Evolutionary conservation across 140 eudicot genomes (phyloP), one percentile per base, ranked within the genome.

Genomic region (Bidens hawaiensis): DNA sequence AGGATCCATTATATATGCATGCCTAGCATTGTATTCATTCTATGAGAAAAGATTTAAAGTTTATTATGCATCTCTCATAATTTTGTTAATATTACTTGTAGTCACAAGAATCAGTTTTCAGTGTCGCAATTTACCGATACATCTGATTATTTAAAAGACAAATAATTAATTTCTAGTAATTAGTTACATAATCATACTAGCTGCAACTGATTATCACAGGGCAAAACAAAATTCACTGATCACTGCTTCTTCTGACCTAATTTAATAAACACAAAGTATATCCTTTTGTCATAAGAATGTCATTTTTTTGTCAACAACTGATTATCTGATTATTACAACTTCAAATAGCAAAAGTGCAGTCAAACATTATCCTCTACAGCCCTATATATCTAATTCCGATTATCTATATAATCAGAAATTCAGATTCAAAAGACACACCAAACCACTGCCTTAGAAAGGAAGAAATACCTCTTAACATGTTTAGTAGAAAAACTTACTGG

Each of bases 401-500:
- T n/a, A n/a, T n/a, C n/a, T n/a, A n/a, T n/a, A n/a, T n/a, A n/a
- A n/a, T n/a, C n/a, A n/a, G n/a, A n/a, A n/a, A n/a, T n/a, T n/a
- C n/a, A n/a, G n/a, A 10, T 40, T 12, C n/a, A n/a, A n/a, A n/a
- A n/a, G n/a, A n/a, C n/a, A n/a, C n/a, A n/a, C n/a, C n/a, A n/a
- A n/a, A n/a, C n/a, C n/a, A n/a, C n/a, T n/a, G n/a, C n/a, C n/a
- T n/a, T n/a, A n/a, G 23, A 46, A 46, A 46, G 24, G 23, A 46
- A 42, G 24, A 11, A 16, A 46, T 24, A 7, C 8, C 24, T 46
- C 23, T 4, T 18, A 46, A 46, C 23, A n/a, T 46, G 24, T 46
- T 46, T 46, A 27, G 23, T 16, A 27, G 33, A 24, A 6, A 46
- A 47, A 23, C 19, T 74, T 77, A 90, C 97, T 81, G 79, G 76